These are phyloP conservation scores for Solanum corneliomulleri DNA, from an alignment of 257 asterid genomes.

Conservation along the genomic window DNA sequence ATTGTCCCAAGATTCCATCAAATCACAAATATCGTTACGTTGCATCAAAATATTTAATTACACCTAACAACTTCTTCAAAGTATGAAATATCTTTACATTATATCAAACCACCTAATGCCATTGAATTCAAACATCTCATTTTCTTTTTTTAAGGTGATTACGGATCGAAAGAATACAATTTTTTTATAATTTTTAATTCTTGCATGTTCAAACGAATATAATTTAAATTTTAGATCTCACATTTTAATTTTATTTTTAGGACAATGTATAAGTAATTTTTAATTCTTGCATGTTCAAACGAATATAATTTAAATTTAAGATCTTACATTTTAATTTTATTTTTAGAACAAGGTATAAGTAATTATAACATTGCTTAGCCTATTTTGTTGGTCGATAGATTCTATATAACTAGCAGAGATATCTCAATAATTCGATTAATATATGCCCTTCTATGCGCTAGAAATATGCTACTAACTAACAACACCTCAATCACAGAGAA, in stretches of 20 bases:
- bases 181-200: no score
- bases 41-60: neutral
- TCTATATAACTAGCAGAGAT: neutral
- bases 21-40: neutral
- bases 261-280: no score
- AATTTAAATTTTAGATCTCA: neutral
- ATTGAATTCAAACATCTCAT: neutral
- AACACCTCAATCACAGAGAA: no score
- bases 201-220: no score
- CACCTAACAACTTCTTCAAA: neutral
- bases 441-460: no score
- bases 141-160: neutral
- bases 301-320: neutral
- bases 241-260: no score
- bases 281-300: no score
- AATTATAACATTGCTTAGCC: neutral
- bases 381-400: neutral
- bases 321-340: no score
- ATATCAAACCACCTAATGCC: neutral
- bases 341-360: no score
- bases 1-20: neutral
- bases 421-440: neutral
- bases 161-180: neutral
- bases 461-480: neutral
- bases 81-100: neutral